phyloP scores from a whole-genome alignment of 139 green algal genomes.

The Trebouxia sp. region DNA sequence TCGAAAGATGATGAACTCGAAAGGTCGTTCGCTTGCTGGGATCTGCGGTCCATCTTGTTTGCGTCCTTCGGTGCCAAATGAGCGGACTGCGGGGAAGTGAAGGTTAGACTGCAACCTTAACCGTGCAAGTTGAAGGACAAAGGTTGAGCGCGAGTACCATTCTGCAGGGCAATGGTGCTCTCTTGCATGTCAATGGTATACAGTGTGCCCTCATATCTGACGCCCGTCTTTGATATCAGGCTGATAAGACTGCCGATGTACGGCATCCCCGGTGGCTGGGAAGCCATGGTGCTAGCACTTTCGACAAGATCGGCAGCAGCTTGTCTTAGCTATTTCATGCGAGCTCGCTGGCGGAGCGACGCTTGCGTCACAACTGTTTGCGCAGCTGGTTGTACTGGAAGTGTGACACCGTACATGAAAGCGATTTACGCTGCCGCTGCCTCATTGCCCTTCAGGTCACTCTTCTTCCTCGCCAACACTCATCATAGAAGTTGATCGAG shows the following conservation, averaged over 20 bases:
- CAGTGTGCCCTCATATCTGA: slow-evolving; percentile 92
- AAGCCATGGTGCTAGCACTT: background rate
- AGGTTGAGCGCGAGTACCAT: slow-evolving; percentile 62
- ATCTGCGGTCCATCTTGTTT: slow-evolving; percentile 74
- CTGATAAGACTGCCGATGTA: slow-evolving; percentile 82
- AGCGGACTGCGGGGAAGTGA: slow-evolving; percentile 73
- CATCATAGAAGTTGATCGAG: no score
- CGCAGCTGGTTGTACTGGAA: no score
- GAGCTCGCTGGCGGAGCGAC: no score
- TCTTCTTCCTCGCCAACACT: no score
- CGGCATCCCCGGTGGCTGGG: slow-evolving; percentile 34
- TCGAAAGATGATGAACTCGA: slow-evolving; percentile 94
- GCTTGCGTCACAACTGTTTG: no score
- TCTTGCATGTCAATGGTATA: slow-evolving; percentile 89
- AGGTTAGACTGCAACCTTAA: no score
- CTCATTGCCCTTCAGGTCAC: no score
- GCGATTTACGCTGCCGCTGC: no score
- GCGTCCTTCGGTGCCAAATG: slow-evolving; percentile 92
- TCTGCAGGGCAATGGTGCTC: slow-evolving; percentile 82
- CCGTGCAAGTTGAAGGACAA: background rate
- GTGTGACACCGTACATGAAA: no score
- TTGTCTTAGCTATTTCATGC: no score
- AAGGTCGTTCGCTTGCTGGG: slow-evolving; percentile 75
- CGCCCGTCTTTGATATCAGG: slow-evolving; percentile 83
- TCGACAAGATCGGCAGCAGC: background rate